These are phyloP conservation scores for Capsicum rhomboideum DNA, from an alignment of 257 asterid species.

Conservation along the genomic window DNA sequence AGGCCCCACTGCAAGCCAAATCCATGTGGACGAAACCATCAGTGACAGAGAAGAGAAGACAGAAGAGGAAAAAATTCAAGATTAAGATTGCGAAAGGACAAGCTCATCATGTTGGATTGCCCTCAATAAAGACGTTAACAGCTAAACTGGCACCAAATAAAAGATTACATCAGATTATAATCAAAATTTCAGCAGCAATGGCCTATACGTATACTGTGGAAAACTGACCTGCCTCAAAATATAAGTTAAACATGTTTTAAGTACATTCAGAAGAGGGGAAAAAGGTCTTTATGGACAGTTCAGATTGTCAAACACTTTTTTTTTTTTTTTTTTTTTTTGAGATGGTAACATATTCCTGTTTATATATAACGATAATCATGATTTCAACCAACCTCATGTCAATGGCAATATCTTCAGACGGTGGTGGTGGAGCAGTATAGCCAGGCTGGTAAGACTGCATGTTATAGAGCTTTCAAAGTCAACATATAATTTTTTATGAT, in stretches of 20 bases:
- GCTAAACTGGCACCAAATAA: not conserved
- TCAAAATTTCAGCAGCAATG: not conserved
- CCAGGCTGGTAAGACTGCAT: conserved; percentile 44
- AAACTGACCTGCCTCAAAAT: not conserved
- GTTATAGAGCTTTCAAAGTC: not conserved
- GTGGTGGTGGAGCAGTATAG: conserved; percentile 39
- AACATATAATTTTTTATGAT: not conserved
- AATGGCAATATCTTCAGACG: conserved; percentile 31
- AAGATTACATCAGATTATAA: not conserved
- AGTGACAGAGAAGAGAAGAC: not conserved
- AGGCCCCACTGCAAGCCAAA: conserved; percentile 16
- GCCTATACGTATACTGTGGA: not conserved
- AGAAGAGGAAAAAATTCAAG: not conserved
- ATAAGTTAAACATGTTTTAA: not conserved
- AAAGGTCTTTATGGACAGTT: not conserved
- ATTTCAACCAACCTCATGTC: not conserved
- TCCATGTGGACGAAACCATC: not conserved
- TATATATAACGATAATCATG: not conserved
- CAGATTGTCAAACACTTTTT: not conserved
- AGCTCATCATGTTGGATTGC: not conserved
- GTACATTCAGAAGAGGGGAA: not conserved
- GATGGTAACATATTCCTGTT: not conserved
- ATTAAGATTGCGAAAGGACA: not conserved
- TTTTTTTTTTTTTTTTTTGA: not conserved
- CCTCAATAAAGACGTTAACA: not conserved